These are phyloP conservation scores for Gossypium gossypioides DNA, from an alignment of 441 rosid genomes.

Conservation along the genomic window DNA sequence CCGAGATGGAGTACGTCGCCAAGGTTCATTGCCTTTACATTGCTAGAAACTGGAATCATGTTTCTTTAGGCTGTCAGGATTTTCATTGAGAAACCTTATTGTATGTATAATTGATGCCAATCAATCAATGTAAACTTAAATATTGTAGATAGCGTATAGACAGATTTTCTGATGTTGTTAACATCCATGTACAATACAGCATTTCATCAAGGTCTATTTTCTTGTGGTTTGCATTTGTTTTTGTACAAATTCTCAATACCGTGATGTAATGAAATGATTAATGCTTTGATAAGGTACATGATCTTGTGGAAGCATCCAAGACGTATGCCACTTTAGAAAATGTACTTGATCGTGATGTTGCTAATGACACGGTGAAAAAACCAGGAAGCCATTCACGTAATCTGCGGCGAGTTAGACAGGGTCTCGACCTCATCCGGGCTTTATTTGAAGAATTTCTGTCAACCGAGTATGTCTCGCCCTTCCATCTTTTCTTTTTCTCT, in stretches of 20 bases:
- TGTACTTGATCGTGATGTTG: slow-evolving; percentile 52
- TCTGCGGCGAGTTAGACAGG: slow-evolving; percentile 80
- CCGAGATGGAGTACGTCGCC: slow-evolving; percentile 66
- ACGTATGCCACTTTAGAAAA: slow-evolving; percentile 34
- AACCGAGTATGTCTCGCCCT: slow-evolving; percentile 28
- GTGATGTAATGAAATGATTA: background rate
- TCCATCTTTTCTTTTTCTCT: background rate
- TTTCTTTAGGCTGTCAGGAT: background rate
- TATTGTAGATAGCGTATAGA: background rate
- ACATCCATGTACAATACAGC: background rate
- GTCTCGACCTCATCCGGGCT: slow-evolving; percentile 80
- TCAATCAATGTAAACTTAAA: background rate
- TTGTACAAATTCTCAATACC: background rate
- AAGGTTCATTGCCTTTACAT: slow-evolving; percentile 36
- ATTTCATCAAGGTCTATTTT: background rate
- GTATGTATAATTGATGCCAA: background rate
- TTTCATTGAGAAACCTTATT: background rate
- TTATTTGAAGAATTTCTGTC: slow-evolving; percentile 66
- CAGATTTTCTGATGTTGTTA: background rate
- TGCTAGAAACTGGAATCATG: background rate
- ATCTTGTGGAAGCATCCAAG: slow-evolving; percentile 67
- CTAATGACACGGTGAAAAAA: slow-evolving; percentile 51
- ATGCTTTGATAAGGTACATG: slow-evolving; percentile 31
- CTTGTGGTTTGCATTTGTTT: background rate
- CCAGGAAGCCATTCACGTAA: slow-evolving; percentile 78